These are phyloP conservation scores for Linaria vulgaris DNA, from an alignment of 257 asterid genomes.

Conservation along the genomic window DNA sequence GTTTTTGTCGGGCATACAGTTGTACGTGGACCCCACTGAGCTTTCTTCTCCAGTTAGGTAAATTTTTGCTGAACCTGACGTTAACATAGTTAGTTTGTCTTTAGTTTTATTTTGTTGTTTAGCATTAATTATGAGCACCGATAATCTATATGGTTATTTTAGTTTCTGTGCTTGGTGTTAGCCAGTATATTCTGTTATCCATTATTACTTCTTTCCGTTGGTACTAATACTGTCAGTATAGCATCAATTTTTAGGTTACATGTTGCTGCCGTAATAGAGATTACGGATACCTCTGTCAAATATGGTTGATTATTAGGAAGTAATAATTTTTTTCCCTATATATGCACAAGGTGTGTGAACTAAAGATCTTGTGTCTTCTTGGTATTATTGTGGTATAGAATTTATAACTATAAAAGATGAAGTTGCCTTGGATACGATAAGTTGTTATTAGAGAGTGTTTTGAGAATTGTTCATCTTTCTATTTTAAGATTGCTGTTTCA, in stretches of 20 bases:
- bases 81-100: neutral
- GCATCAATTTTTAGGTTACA: neutral
- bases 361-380: slow-evolving; percentile 10
- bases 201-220: neutral
- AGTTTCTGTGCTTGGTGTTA: slow-evolving; percentile 15
- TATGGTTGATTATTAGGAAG: neutral
- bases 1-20: slow-evolving; percentile 72
- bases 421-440: neutral
- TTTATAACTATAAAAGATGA: neutral
- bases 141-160: slow-evolving; percentile 11
- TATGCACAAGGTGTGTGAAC: neutral
- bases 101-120: slow-evolving; percentile 14
- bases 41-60: slow-evolving; percentile 44
- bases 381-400: slow-evolving; percentile 11
- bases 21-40: slow-evolving; percentile 55
- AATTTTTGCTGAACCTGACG: slow-evolving; percentile 24
- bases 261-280: neutral
- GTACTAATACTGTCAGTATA: neutral
- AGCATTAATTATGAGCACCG: slow-evolving; percentile 5
- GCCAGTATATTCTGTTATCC: slow-evolving; percentile 9
- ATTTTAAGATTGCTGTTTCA: neutral
- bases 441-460: slow-evolving; percentile 5
- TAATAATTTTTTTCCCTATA: neutral
- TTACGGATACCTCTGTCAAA: neutral
- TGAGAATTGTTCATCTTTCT: neutral